Percentiles rank a stretch among this genome's conserved stretches.
These are phyloP conservation scores for Datisca glomerata DNA, from an alignment of 306 rosid species.

Conservation along the genomic window DNA sequence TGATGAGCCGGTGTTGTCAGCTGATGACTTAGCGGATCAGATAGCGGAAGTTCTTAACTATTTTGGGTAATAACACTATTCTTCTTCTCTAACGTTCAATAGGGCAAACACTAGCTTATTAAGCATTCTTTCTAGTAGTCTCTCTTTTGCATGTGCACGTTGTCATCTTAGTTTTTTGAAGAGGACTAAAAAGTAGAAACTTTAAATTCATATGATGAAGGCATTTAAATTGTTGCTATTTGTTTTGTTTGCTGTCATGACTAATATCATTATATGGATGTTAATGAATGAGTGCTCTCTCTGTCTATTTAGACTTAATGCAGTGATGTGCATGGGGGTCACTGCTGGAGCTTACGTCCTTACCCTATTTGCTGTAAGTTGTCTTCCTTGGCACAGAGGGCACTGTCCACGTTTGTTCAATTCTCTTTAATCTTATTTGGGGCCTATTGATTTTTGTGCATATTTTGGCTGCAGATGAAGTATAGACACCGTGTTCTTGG, in stretches of 20 bases:
- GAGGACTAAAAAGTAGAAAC: neutral
- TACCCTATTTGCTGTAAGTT: constrained; percentile 82
- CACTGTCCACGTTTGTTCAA: no score
- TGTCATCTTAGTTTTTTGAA: neutral
- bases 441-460: constrained; percentile 9
- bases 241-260: neutral
- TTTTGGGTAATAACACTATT: constrained; percentile 55
- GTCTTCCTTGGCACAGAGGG: no score
- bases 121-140: neutral
- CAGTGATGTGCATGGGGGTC: constrained; percentile 97
- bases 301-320: constrained; percentile 42
- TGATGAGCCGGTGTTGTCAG: constrained; percentile 55
- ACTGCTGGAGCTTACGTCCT: constrained; percentile 95
- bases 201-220: neutral
- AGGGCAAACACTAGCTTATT: neutral
- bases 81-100: neutral
- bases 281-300: neutral
- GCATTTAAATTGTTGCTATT: neutral
- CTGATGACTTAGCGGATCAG: constrained; percentile 94
- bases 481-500: constrained; percentile 76
- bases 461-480: constrained; percentile 61
- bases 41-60: constrained; percentile 79
- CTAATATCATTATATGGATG: neutral
- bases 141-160: neutral
- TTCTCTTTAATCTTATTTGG: constrained; percentile 1